These are phyloP conservation scores for Aspergillus hiratsukae DNA, from an alignment of 2,329 filamentous ascomycete genomes.

Conservation along the genomic window DNA sequence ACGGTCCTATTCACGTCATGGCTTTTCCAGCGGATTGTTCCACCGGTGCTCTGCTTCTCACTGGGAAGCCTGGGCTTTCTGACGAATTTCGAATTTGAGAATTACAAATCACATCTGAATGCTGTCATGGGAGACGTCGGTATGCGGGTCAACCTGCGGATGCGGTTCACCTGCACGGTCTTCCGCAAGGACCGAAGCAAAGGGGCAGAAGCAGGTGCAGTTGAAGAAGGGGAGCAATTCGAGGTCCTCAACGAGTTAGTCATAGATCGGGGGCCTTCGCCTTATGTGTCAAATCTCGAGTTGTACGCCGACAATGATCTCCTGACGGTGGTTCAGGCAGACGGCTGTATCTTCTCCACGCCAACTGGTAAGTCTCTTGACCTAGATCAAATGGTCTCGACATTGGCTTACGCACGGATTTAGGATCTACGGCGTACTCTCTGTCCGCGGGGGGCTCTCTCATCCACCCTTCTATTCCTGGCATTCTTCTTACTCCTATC, in stretches of 20 bases:
- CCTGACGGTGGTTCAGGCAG: conserved; percentile 90
- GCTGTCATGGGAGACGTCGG: conserved; percentile 89
- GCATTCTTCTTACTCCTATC: conserved; percentile 93
- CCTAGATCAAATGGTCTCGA: background rate
- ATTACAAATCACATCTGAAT: conserved; percentile 81
- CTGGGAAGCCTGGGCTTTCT: conserved; percentile 90
- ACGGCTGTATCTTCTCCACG: conserved; percentile 96
- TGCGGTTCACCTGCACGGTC: conserved; percentile 98
- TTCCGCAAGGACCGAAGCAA: conserved; percentile 62
- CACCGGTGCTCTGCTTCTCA: conserved; percentile 86
- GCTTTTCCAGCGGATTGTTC: conserved; percentile 94
- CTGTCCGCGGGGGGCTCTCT: conserved; percentile 92
- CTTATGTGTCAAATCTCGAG: conserved; percentile 95
- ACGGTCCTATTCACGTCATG: conserved; percentile 94
- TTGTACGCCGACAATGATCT: conserved; percentile 93
- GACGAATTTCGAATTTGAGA: conserved; percentile 92
- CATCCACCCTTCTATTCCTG: conserved; percentile 93
- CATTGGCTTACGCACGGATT: conserved; percentile 3
- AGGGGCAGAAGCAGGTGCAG: conserved; percentile 49
- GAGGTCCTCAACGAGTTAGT: conserved; percentile 98
- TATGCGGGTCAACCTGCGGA: conserved; percentile 95
- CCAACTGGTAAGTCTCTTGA: conserved; percentile 63
- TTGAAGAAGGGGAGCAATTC: conserved; percentile 89
- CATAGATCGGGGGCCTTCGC: conserved; percentile 93
- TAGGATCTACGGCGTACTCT: conserved; percentile 85